Conservation (phyloP, 441 rosid genomes). For the Gossypium trilobum region DNA sequence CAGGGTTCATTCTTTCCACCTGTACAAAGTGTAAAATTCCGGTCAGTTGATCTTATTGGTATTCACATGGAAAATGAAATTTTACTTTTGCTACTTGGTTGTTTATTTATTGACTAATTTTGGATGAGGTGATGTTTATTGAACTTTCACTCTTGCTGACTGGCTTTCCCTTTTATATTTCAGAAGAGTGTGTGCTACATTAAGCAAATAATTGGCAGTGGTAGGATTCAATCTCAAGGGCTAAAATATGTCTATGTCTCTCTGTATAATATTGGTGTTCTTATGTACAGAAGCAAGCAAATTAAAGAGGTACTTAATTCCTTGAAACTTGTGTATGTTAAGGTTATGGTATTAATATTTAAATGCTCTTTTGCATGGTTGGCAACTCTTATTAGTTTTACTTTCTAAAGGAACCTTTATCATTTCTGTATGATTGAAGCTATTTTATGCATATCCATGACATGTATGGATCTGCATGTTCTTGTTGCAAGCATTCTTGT, state of each 20-base stretch:
- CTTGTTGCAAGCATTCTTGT: not conserved
- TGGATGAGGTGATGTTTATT: slow-evolving; percentile 6
- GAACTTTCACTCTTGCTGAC: slow-evolving; percentile 17
- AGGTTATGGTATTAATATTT: not conserved
- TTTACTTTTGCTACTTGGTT: not conserved
- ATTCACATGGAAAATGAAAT: slow-evolving; percentile 2
- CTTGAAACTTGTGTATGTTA: not conserved
- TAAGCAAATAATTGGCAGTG: slow-evolving; percentile 44
- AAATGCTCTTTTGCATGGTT: slow-evolving; percentile 2
- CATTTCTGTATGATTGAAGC: not conserved
- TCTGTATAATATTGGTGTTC: slow-evolving; percentile 57
- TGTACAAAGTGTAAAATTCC: slow-evolving; percentile 42
- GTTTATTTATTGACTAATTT: slow-evolving; percentile 15
- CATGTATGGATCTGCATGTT: not conserved
- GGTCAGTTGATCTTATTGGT: slow-evolving; percentile 35
- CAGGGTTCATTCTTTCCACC: slow-evolving; percentile 69
- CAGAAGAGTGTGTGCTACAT: slow-evolving; percentile 50
- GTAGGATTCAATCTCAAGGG: slow-evolving; percentile 58
- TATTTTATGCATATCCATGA: not conserved
- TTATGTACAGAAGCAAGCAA: slow-evolving; percentile 60
- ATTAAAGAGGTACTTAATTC: slow-evolving; percentile 52
- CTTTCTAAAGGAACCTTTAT: not conserved
- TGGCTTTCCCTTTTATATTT: slow-evolving; percentile 24
- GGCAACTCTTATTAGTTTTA: not conserved
- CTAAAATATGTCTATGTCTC: slow-evolving; percentile 52